Base-by-base conservation (phyloP, 148 eudicot genomes). In the Chenopodium quinoa region DNA sequence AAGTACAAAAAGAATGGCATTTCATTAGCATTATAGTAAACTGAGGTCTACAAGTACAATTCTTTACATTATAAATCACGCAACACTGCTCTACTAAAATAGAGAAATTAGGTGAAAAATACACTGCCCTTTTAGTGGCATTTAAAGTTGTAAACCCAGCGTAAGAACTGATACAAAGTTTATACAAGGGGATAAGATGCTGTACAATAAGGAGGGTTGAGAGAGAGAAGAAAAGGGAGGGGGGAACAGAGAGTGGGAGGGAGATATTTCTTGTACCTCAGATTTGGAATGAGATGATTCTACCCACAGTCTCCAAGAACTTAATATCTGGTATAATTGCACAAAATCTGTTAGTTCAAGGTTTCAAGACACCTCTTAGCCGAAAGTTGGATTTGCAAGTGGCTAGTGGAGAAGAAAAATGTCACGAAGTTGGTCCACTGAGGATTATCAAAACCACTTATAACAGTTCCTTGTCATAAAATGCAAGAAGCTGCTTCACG, bases 401-500 rank as follows among this genome's bases (percentile, higher is more conserved):
- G 71, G 70, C 67, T 32, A 40, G 54, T 25, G n/a, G 58, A 23
- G 74, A 50, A 63, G 44, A 58, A 31, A 71, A 58, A 7, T 25
- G 20, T 27, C 29, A 72, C 1, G 29, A 78, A 23, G 25, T n/a
- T n/a, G 7, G 27, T 78, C 54, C 40, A 58, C 23, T 64, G 7
- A 66, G 73, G 52, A 71, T 5, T 16, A n/a, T 47, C 13, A 62
- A 2, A 54, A 7, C 16, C 40, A 32, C 69, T 88, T 87, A 91
- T 44, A 88, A 81, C 50, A 86, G 86, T 83, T 92, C 93, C 82
- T 92, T 90, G 73, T 93, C 98, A 84, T 90, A 92, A 83, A 88
- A 94, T 9, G 95, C 89, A 34, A 96, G 95, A 79, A 97, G 95
- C 83, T 92, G 91, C 88, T 90, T 97, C 75, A 92, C 95, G 70